Evolutionary conservation across 495 filamentous ascomycete genomes (phyloP).

Genomic region (Neurospora discreta): DNA sequence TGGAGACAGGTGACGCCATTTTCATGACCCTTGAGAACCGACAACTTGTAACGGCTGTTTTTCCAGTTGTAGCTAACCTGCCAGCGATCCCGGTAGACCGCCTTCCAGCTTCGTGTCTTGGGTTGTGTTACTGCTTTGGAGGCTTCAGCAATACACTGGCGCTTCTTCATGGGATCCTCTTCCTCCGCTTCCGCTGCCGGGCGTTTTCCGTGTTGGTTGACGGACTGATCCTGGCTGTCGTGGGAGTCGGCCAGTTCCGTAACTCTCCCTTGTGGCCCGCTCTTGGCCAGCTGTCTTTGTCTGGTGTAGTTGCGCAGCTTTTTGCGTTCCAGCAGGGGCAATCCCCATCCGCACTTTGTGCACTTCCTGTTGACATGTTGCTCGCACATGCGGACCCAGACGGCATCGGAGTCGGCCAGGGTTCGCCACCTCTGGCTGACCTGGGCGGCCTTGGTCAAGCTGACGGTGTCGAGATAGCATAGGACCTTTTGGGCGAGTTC

Average conservation of each 20-base stretch:
- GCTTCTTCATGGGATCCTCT: constrained; percentile 30
- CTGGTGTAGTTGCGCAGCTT: constrained; percentile 77
- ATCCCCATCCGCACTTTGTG: constrained; percentile 91
- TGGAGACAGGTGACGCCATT: constrained; percentile 96
- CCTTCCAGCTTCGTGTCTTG: constrained; percentile 73
- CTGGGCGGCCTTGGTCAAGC: constrained; percentile 94
- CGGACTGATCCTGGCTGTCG: not conserved
- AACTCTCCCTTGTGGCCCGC: constrained; percentile 16
- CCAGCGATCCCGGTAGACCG: constrained; percentile 30
- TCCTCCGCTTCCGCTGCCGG: constrained; percentile 16
- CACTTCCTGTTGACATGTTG: constrained; percentile 94
- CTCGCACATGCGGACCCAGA: constrained; percentile 99
- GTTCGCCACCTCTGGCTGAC: constrained; percentile 81
- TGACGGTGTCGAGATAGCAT: constrained; percentile 84
- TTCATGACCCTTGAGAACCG: constrained; percentile 74
- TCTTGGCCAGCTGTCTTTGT: constrained; percentile 50
- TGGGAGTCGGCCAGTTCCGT: constrained; percentile 13
- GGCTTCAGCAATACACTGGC: constrained; percentile 29
- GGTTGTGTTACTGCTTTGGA: constrained; percentile 6
- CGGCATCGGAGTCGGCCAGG: constrained; percentile 89
- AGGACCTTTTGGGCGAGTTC: constrained; percentile 92
- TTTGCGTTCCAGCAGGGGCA: constrained; percentile 82
- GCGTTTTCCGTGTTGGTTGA: constrained; percentile 18
- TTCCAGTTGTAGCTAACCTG: constrained; percentile 73
- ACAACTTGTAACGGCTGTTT: constrained; percentile 74